Evolutionary conservation across 78 protist genomes (phyloP).

Genomic region (Tieghemostelium lacteum): DNA sequence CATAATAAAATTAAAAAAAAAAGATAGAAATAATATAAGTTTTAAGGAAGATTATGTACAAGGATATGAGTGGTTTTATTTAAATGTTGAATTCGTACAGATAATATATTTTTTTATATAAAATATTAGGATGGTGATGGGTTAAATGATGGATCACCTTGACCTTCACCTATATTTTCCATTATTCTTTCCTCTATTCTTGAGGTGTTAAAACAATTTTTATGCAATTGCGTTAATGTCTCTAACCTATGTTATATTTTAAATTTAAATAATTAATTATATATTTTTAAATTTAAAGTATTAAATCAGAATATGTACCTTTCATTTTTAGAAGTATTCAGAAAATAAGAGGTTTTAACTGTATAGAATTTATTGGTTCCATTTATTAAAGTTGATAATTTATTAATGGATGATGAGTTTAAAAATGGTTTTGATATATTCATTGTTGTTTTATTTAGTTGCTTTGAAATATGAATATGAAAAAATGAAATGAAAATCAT

Average conservation of each 20-base stretch:
- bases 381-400: neutral
- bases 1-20: too few species aligned
- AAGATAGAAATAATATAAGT: too few species aligned
- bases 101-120: too few species aligned
- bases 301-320: neutral
- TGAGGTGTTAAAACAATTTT: conserved; percentile 43
- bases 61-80: too few species aligned
- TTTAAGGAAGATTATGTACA: too few species aligned
- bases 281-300: too few species aligned
- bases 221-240: neutral
- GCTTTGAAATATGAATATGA: too few species aligned
- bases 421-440: too few species aligned
- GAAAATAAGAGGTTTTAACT: neutral
- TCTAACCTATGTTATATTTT: neutral
- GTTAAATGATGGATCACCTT: conserved; percentile 53
- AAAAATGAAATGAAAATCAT: too few species aligned
- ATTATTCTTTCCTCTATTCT: conserved; percentile 25
- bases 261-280: too few species aligned
- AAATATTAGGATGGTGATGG: conserved; percentile 68
- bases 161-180: conserved; percentile 49
- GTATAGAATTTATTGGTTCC: neutral
- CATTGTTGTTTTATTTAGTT: too few species aligned
- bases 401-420: too few species aligned
- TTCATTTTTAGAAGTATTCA: neutral
- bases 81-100: neutral